phyloP scores from a whole-genome alignment of 75 land plant genomes.

The Sequoiadendron giganteum region DNA sequence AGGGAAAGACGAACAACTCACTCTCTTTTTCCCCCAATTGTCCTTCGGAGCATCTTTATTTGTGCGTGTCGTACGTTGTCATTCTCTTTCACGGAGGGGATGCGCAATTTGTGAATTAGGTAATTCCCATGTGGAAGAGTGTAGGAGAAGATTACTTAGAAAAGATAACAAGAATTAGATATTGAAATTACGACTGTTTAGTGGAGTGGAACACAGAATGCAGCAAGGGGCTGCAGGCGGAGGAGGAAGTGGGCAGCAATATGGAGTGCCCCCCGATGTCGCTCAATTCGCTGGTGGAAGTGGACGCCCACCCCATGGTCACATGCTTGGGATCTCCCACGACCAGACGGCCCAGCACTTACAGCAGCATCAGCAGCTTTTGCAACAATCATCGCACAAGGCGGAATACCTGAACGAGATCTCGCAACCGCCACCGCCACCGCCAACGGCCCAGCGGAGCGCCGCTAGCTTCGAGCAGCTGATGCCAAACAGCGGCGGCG shows the following conservation, averaged over 20 bases:
- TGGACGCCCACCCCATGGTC: conserved; percentile 10
- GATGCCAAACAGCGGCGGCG: conserved; percentile 23
- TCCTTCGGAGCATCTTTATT: background rate
- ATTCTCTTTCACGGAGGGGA: background rate
- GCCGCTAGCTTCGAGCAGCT: conserved; percentile 32
- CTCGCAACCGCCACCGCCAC: conserved; percentile 24
- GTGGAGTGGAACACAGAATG: background rate
- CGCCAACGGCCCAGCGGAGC: conserved; percentile 4
- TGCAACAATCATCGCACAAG: conserved; percentile 14
- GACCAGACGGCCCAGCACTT: conserved; percentile 26
- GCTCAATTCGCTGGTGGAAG: conserved; percentile 8
- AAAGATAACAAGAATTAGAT: background rate
- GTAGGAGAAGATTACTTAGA: background rate
- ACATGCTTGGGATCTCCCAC: conserved; percentile 34
- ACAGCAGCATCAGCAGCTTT: conserved; percentile 5
- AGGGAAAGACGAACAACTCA: background rate
- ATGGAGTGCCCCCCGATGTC: conserved; percentile 24
- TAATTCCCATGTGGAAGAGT: background rate
- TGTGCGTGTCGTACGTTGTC: background rate
- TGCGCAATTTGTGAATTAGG: background rate
- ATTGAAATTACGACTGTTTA: background rate
- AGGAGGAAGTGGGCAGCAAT: conserved; percentile 14
- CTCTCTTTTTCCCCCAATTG: background rate
- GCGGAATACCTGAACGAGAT: conserved; percentile 46
- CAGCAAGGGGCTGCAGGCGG: conserved; percentile 3